Evolutionary conservation across 768 basidiomycete species (phyloP), one percentile per base, ranked within the genome.

Genomic region (Mycena alexandri): DNA sequence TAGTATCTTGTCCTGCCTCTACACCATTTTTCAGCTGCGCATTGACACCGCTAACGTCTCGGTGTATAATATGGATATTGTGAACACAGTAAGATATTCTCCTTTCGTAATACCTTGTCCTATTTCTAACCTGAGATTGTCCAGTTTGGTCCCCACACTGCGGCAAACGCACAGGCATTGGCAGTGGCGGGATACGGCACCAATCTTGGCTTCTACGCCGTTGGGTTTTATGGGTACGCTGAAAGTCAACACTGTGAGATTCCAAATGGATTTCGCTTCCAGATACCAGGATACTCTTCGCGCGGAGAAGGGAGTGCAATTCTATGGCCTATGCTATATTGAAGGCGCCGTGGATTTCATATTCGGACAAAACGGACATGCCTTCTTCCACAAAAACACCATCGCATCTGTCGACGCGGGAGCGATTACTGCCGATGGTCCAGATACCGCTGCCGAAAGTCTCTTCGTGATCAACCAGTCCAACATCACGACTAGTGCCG

Each of bases 61-160:
- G 21, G 38, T 79, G 21, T 79, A 79, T 62, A 79, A 79, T 48
- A 55, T 79, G 16, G 72, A 79, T 47, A 65, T 79, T 47, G 71
- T 73, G 60, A 79, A 79, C 43, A 77, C 74, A 3, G 74, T 74
- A 19, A 54, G 61, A 22, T 46, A 11, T 34, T 22, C 25, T 16
- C 3, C 24, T n/a, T n/a, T 34, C 38, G 2, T 17, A 11, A 5
- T 43, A 10, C 25, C 16, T 8, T n/a, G 1, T 54, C 11, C 29
- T 29, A 53, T 7, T 19, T 13, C 13, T 10, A 3, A 29, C 29
- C 29, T 29, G 29, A n/a, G 21, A 22, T 24, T 16, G 38, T 41
- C 1, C 62, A 75, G 74, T 75, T 76, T 48, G 71, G 73, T 22
- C 64, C 70, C 52, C 59, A 41, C 5, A 50, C 34, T 22, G 59